These are phyloP conservation scores for Aethionema arabicum DNA, from an alignment of 345 rosid genomes.

Conservation along the genomic window DNA sequence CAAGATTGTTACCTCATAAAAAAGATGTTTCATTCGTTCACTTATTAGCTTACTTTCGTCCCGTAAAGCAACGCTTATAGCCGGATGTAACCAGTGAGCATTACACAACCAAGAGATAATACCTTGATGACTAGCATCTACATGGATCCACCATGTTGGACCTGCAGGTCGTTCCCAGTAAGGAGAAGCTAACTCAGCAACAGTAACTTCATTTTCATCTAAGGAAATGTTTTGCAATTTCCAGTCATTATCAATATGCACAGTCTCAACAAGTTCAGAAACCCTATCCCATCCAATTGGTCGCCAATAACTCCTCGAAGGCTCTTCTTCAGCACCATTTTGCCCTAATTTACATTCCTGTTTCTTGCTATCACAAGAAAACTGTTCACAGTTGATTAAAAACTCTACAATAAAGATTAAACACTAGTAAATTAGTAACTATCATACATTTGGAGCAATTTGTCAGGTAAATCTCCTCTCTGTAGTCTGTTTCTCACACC, in stretches of 20 bases:
- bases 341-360: constrained; percentile 12
- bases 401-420: constrained; percentile 19
- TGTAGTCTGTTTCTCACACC: background rate
- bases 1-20: constrained; percentile 49
- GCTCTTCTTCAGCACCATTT: constrained; percentile 20
- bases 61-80: constrained; percentile 47
- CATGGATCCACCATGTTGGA: constrained; percentile 74
- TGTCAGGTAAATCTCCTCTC: background rate
- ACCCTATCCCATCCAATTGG: constrained; percentile 63
- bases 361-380: constrained; percentile 25
- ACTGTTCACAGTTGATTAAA: constrained; percentile 16
- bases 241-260: constrained; percentile 47
- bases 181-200: constrained; percentile 58
- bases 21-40: constrained; percentile 64
- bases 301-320: constrained; percentile 43
- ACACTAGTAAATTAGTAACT: constrained; percentile 4
- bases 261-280: constrained; percentile 49
- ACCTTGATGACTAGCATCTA: constrained; percentile 47
- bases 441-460: constrained; percentile 16
- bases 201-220: constrained; percentile 42
- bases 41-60: constrained; percentile 61
- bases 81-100: constrained; percentile 64
- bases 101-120: constrained; percentile 48
- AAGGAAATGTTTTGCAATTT: constrained; percentile 26
- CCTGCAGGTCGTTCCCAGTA: constrained; percentile 59